Conservation (phyloP, 2,329 filamentous ascomycete genomes). For the Epichloe aotearoae region DNA sequence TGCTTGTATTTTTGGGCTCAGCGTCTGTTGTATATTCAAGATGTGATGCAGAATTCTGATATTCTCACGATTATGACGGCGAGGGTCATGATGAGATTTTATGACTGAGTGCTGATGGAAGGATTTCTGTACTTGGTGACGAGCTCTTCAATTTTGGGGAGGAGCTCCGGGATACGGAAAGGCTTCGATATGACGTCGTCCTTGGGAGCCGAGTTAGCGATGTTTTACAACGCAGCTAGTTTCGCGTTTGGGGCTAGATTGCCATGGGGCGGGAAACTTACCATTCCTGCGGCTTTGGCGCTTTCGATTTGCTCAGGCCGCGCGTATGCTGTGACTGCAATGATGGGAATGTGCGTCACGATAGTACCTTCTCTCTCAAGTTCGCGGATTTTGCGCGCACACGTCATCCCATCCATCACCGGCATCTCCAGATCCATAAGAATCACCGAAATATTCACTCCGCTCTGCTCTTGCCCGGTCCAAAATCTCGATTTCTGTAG, state of each 20-base stretch:
- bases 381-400: conserved; percentile 54
- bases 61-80: background rate
- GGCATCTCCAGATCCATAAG: conserved; percentile 79
- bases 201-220: conserved; percentile 18
- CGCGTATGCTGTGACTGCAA: conserved; percentile 74
- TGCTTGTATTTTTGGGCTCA: background rate
- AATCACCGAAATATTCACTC: conserved; percentile 49
- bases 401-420: conserved; percentile 69
- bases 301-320: conserved; percentile 59
- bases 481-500: conserved; percentile 44
- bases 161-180: conserved; percentile 59
- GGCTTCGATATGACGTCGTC: conserved; percentile 71
- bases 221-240: too few species aligned
- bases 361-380: conserved; percentile 50
- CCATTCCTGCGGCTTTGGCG: conserved; percentile 61
- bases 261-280: conserved; percentile 26
- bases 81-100: too few species aligned
- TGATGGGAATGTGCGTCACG: conserved; percentile 57
- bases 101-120: conserved; percentile 12
- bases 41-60: too few species aligned
- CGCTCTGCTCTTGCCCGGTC: conserved; percentile 32
- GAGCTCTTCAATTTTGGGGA: conserved; percentile 52
- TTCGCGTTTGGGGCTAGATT: background rate
- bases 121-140: conserved; percentile 27
- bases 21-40: too few species aligned